These are phyloP conservation scores for Sonneratia caseolaris DNA, from an alignment of 345 rosid genomes.

Conservation along the genomic window DNA sequence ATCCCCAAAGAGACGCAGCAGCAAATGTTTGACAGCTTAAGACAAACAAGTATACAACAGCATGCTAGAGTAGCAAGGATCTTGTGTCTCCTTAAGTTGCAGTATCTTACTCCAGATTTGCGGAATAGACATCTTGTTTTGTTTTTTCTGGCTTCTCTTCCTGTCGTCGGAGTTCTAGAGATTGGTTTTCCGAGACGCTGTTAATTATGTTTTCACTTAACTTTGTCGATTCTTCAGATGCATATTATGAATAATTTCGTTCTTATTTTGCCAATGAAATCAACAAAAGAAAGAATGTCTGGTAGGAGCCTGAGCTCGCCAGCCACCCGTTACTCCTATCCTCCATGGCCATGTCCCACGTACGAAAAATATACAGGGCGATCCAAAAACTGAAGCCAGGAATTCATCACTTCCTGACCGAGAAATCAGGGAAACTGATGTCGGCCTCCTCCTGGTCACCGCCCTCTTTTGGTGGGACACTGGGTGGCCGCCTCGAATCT, in stretches of 20 bases:
- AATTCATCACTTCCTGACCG: background rate
- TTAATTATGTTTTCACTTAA: too few species aligned
- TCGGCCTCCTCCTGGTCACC: background rate
- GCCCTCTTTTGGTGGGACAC: background rate
- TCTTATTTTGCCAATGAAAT: too few species aligned
- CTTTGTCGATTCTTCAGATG: background rate
- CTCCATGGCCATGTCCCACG: background rate
- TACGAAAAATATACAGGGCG: background rate
- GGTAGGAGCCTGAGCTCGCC: too few species aligned
- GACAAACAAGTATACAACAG: background rate
- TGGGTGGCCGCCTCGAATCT: background rate
- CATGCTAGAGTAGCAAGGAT: conserved; percentile 1
- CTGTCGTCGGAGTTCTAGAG: conserved; percentile 4
- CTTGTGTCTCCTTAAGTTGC: conserved; percentile 3
- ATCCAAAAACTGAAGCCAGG: background rate
- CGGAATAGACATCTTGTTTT: conserved; percentile 11
- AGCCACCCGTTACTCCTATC: background rate
- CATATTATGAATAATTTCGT: background rate
- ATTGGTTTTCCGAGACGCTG: background rate
- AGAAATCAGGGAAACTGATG: background rate
- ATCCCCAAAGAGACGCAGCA: conserved; percentile 32
- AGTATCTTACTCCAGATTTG: background rate
- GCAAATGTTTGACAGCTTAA: conserved; percentile 46
- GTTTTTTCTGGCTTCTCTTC: background rate
- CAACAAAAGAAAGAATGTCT: background rate